Percentiles rank a stretch among this genome's conserved stretches.
phyloP scores from a whole-genome alignment of 2,329 filamentous ascomycete genomes.

The Aspergillus aculeatus region DNA sequence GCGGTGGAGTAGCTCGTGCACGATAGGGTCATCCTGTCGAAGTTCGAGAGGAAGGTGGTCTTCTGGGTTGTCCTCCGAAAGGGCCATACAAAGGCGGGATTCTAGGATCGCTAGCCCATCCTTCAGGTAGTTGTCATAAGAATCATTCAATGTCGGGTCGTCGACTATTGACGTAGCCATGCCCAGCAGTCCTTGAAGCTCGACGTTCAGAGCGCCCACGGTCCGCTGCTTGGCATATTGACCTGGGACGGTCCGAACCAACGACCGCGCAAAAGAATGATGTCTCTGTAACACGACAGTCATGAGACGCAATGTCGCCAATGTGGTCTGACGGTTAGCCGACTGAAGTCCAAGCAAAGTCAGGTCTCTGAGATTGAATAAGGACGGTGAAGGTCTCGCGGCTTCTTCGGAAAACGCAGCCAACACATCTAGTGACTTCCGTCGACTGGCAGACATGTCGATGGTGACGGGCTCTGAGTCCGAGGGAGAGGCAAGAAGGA shows the following conservation, averaged over 20 bases:
- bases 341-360: conserved; percentile 83
- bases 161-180: conserved; percentile 40
- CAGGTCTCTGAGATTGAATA: conserved; percentile 92
- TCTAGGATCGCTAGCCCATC: conserved; percentile 55
- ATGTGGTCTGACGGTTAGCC: conserved; percentile 80
- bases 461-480: conserved; percentile 57
- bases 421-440: conserved; percentile 85
- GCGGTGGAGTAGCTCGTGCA: conserved; percentile 55
- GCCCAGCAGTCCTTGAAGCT: conserved; percentile 39
- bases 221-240: conserved; percentile 32
- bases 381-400: conserved; percentile 73
- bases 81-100: conserved; percentile 35
- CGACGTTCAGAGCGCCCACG: conserved; percentile 41
- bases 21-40: conserved; percentile 61
- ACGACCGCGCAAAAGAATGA: conserved; percentile 72
- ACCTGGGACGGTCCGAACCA: conserved; percentile 59
- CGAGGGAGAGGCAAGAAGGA: conserved; percentile 75
- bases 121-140: conserved; percentile 45
- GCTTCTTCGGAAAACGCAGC: conserved; percentile 74
- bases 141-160: conserved; percentile 40
- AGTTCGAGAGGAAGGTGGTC: conserved; percentile 65
- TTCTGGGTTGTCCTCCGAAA: conserved; percentile 28
- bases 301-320: conserved; percentile 82
- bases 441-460: conserved; percentile 60
- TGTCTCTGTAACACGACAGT: conserved; percentile 84